phyloP scores from a whole-genome alignment of 2,329 filamentous ascomycete species.

The Fusarium temperatum region DNA sequence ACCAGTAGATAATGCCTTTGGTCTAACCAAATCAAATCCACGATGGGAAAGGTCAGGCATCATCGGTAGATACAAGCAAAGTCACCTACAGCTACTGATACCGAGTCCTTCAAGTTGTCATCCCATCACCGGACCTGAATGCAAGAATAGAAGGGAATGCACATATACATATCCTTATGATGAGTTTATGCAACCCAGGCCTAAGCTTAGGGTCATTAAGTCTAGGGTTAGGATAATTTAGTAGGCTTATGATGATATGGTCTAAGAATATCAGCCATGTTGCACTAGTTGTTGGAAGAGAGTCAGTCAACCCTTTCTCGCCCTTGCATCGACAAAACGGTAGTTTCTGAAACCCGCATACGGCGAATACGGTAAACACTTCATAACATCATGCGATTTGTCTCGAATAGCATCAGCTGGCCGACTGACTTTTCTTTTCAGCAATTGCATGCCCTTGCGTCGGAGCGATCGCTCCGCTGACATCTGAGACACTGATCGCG shows the following conservation, averaged over 20 bases:
- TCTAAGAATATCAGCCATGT: background rate
- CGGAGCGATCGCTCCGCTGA: conserved; percentile 18
- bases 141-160: background rate
- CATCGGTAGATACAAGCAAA: background rate
- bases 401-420: conserved; percentile 9
- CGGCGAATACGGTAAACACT: background rate
- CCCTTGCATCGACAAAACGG: background rate
- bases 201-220: background rate
- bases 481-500: conserved; percentile 7
- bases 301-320: background rate
- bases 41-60: background rate
- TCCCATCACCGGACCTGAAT: background rate
- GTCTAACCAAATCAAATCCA: background rate
- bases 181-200: background rate
- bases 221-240: background rate
- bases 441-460: background rate
- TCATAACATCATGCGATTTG: conserved; percentile 2
- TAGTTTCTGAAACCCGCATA: background rate
- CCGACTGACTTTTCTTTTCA: background rate
- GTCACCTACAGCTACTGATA: background rate
- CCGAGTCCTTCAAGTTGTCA: background rate
- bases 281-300: background rate
- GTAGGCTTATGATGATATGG: background rate
- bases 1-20: accelerated
- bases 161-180: background rate